A percentile compares a stretch with the other conserved stretches of the same genome.
phyloP scores from a whole-genome alignment of 2,329 filamentous ascomycete species.

The Ceratocystis smalleyi region DNA sequence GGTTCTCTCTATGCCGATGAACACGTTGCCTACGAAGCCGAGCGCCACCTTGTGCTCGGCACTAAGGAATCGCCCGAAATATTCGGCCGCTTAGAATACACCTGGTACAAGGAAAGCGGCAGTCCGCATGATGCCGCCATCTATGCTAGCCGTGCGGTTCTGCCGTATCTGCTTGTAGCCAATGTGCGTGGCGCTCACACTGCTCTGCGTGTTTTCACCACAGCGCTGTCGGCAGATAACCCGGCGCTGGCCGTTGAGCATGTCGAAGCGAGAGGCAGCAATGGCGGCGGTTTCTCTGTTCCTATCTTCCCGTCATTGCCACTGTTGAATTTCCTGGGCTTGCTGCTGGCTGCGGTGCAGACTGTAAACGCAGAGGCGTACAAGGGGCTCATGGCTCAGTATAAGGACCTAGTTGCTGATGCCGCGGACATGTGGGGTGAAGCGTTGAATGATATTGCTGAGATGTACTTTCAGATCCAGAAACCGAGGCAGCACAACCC shows the following conservation, averaged over 20 bases:
- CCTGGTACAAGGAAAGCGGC: conserved; percentile 73
- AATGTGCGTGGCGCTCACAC: conserved; percentile 82
- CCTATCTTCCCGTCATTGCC: conserved; percentile 80
- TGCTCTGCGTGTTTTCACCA: conserved; percentile 51
- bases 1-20: conserved; percentile 85
- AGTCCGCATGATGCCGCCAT: conserved; percentile 74
- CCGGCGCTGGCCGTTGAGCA: conserved; percentile 57
- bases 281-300: conserved; percentile 45
- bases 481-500: conserved; percentile 82
- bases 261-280: conserved; percentile 42
- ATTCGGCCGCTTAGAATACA: conserved; percentile 71
- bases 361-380: conserved; percentile 65
- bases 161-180: conserved; percentile 80
- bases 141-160: conserved; percentile 71
- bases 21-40: conserved; percentile 82
- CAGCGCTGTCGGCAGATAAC: conserved; percentile 27
- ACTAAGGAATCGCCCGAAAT: conserved; percentile 75
- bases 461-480: conserved; percentile 92
- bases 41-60: conserved; percentile 74
- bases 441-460: conserved; percentile 69
- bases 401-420: conserved; percentile 63
- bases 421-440: conserved; percentile 57
- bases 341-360: conserved; percentile 72
- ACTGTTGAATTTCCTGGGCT: conserved; percentile 83
- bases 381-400: conserved; percentile 67